phyloP scores from a whole-genome alignment of 139 green algal genomes.

The Coccomyxa sp. region DNA sequence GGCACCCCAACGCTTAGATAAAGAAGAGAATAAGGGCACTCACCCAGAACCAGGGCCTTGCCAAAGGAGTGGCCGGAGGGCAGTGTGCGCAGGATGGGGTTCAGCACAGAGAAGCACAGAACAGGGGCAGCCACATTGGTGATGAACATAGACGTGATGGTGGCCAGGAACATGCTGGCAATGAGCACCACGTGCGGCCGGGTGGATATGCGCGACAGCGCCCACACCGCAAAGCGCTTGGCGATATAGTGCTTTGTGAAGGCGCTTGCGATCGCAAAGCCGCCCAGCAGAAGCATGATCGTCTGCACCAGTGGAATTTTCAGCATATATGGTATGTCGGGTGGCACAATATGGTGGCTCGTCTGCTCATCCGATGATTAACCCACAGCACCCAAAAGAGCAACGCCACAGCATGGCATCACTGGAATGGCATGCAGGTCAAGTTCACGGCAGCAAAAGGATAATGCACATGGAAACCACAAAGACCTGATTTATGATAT shows the following conservation, averaged over 20 bases:
- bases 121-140: slow-evolving; percentile 73
- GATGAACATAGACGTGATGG: slow-evolving; percentile 69
- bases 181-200: slow-evolving; percentile 55
- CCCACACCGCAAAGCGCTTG: slow-evolving; percentile 43
- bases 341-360: background rate
- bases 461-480: background rate
- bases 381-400: too few species aligned
- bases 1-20: too few species aligned
- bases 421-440: too few species aligned
- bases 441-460: too few species aligned
- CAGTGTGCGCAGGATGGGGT: slow-evolving; percentile 58
- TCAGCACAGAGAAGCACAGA: slow-evolving; percentile 61
- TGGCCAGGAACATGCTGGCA: slow-evolving; percentile 62
- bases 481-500: background rate
- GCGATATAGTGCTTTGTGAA: slow-evolving; percentile 75
- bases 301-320: slow-evolving; percentile 25
- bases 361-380: too few species aligned
- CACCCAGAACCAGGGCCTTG: slow-evolving; percentile 47
- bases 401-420: too few species aligned
- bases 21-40: background rate
- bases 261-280: slow-evolving; percentile 66
- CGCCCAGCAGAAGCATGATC: slow-evolving; percentile 73
- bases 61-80: slow-evolving; percentile 38
- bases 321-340: background rate
- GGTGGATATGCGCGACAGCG: slow-evolving; percentile 47